Evolutionary conservation across 768 basidiomycete species (phyloP).

Genomic region (Termitomyces sp.): DNA sequence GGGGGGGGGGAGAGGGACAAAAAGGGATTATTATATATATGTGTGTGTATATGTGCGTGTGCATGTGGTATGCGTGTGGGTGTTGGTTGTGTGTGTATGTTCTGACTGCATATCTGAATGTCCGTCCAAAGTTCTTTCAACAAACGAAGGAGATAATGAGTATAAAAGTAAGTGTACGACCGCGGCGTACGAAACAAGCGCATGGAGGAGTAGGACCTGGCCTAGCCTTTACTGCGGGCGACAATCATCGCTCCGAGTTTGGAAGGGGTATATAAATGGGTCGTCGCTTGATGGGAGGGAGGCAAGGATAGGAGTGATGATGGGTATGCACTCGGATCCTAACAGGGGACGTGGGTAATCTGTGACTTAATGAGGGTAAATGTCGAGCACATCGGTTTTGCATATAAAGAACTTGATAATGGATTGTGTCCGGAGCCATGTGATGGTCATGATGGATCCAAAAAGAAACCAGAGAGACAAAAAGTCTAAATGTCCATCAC

Average conservation of each 20-base stretch:
- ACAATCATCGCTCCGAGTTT: slow-evolving; percentile 15
- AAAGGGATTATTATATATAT: slow-evolving; percentile 1
- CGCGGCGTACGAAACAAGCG: slow-evolving; percentile 13
- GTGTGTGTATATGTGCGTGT: slow-evolving; percentile 7
- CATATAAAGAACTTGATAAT: slow-evolving; percentile 16
- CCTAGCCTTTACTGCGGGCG: slow-evolving; percentile 14
- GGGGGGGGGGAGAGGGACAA: slow-evolving; percentile 12
- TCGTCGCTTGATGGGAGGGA: slow-evolving; percentile 5
- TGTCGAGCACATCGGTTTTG: slow-evolving; percentile 20
- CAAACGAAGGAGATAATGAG: slow-evolving; percentile 18
- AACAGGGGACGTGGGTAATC: slow-evolving; percentile 4
- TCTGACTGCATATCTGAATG: slow-evolving; percentile 22
- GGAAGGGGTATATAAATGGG: slow-evolving; percentile 16
- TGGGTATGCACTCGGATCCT: slow-evolving; percentile 14
- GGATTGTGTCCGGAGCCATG: slow-evolving; percentile 1
- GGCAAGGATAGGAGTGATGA: slow-evolving; percentile 2
- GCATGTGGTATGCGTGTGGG: slow-evolving; percentile 6
- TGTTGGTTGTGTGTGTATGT: slow-evolving; percentile 8
- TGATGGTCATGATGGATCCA: slow-evolving; percentile 17
- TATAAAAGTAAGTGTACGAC: slow-evolving; percentile 16
- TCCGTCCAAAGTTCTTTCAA: slow-evolving; percentile 25
- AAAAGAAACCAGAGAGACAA: slow-evolving; percentile 15
- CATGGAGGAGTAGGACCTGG: slow-evolving; percentile 12
- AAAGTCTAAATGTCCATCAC: slow-evolving; percentile 31
- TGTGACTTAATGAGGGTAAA: slow-evolving; percentile 18